Conservation (phyloP, 352 stramenopile species). For the Nothophytophthora sp. region DNA sequence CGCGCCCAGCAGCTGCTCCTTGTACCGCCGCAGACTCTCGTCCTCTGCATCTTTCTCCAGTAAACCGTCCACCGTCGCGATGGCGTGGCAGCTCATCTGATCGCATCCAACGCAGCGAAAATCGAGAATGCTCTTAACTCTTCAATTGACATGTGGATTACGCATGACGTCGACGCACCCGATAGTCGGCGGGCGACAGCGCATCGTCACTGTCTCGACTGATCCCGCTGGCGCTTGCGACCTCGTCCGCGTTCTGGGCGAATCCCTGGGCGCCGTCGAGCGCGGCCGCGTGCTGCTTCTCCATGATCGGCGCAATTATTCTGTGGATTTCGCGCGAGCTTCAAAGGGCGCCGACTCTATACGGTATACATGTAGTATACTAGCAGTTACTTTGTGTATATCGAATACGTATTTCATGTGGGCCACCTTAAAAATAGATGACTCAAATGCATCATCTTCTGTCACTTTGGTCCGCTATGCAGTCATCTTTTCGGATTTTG, state of each 20-base stretch:
- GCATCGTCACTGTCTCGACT: conserved; percentile 39
- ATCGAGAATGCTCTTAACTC: neutral
- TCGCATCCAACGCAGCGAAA: neutral
- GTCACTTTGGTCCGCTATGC: no score
- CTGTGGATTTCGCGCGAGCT: no score
- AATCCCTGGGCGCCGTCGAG: neutral
- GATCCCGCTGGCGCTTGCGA: conserved; percentile 10
- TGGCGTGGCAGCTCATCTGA: conserved; percentile 67
- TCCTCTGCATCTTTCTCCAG: conserved; percentile 80
- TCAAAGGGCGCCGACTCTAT: neutral
- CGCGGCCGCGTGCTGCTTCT: neutral
- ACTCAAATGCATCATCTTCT: neutral
- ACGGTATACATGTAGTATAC: no score
- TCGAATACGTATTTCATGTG: conserved; percentile 22
- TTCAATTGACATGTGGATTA: neutral
- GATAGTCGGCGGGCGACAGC: conserved; percentile 37
- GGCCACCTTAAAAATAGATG: neutral
- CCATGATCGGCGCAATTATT: conserved; percentile 4
- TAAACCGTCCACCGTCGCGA: conserved; percentile 70
- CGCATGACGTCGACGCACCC: conserved; percentile 26
- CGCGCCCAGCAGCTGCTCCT: conserved; percentile 78
- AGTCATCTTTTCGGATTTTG: neutral
- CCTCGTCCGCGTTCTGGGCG: conserved; percentile 18
- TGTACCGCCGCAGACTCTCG: conserved; percentile 85
- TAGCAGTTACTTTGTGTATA: no score